phyloP scores from a whole-genome alignment of 768 basidiomycete genomes.

The Dioszegia crocea region DNA sequence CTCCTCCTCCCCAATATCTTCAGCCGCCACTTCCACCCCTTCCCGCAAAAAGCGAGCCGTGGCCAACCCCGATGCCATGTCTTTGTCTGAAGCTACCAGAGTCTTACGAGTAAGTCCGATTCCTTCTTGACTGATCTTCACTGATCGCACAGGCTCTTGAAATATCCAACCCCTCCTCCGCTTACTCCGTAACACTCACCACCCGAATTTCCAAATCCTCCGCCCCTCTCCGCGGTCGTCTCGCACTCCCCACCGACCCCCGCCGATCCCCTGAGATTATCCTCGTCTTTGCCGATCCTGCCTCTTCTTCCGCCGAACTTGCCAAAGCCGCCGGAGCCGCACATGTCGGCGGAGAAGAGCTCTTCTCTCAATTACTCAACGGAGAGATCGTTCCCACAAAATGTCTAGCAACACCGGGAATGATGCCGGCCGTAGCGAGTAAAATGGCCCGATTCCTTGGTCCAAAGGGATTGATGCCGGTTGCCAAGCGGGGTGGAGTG shows the following conservation, averaged over 20 bases:
- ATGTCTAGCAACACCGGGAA: conserved; percentile 74
- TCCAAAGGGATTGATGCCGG: conserved; percentile 92
- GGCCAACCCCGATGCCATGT: conserved; percentile 45
- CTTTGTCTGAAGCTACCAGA: conserved; percentile 41
- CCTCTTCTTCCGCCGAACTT: conserved; percentile 56
- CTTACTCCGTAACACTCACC: conserved; percentile 75
- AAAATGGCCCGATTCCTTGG: conserved; percentile 73
- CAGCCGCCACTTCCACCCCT: not conserved
- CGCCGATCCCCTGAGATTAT: conserved; percentile 67
- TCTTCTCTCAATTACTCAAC: conserved; percentile 74
- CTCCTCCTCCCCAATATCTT: not conserved
- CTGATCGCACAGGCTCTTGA: conserved; percentile 65
- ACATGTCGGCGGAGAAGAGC: conserved; percentile 81
- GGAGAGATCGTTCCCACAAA: conserved; percentile 74
- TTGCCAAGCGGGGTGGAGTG: conserved; percentile 87
- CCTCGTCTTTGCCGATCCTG: conserved; percentile 91
- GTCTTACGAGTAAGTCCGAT: conserved; percentile 44
- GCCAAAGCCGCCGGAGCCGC: conserved; percentile 84
- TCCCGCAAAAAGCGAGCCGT: conserved; percentile 21
- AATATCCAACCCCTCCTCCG: conserved; percentile 67
- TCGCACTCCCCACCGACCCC: conserved; percentile 71
- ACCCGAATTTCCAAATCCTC: conserved; percentile 73
- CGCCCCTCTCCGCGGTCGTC: conserved; percentile 82
- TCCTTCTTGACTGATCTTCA: not conserved
- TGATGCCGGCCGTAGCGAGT: conserved; percentile 70